Evolutionary conservation across 768 basidiomycete species (phyloP).

Genomic region (Tremella yokohamensis): DNA sequence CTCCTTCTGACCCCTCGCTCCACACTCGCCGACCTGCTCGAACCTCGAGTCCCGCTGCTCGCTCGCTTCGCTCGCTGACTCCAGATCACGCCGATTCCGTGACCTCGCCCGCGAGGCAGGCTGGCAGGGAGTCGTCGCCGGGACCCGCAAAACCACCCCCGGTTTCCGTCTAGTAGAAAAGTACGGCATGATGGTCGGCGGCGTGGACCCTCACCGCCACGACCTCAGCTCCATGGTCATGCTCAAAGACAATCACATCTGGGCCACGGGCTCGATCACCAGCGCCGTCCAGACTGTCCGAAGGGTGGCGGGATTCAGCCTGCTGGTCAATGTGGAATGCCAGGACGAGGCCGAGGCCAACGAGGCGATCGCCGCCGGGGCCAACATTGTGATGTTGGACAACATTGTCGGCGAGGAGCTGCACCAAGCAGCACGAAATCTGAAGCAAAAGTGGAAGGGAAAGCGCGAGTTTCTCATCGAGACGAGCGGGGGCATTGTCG

Average conservation of each 20-base stretch:
- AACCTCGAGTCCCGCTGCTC: neutral
- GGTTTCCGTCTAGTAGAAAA: constrained; percentile 97
- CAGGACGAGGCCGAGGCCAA: constrained; percentile 82
- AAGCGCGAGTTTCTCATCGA: constrained; percentile 80
- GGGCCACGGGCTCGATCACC: constrained; percentile 93
- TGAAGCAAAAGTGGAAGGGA: constrained; percentile 76
- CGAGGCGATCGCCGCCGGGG: constrained; percentile 95
- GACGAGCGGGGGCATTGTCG: constrained; percentile 91
- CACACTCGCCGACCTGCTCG: neutral
- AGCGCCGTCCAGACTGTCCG: constrained; percentile 80
- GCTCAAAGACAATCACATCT: constrained; percentile 99
- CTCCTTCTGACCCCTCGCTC: neutral
- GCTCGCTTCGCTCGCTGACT: no score
- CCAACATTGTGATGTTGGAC: constrained; percentile 92
- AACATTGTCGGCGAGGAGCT: constrained; percentile 80
- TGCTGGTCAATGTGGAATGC: constrained; percentile 91
- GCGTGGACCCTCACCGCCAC: constrained; percentile 90
- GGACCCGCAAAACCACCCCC: constrained; percentile 95
- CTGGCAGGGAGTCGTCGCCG: constrained; percentile 83
- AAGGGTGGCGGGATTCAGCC: constrained; percentile 81
- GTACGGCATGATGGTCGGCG: constrained; percentile 96
- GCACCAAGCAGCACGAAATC: constrained; percentile 61
- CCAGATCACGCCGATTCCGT: constrained; percentile 75
- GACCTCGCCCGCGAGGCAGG: constrained; percentile 73
- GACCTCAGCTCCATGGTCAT: constrained; percentile 99